These are phyloP conservation scores for Boletus subcaerulescens DNA, from an alignment of 768 basidiomycete genomes.

Conservation along the genomic window DNA sequence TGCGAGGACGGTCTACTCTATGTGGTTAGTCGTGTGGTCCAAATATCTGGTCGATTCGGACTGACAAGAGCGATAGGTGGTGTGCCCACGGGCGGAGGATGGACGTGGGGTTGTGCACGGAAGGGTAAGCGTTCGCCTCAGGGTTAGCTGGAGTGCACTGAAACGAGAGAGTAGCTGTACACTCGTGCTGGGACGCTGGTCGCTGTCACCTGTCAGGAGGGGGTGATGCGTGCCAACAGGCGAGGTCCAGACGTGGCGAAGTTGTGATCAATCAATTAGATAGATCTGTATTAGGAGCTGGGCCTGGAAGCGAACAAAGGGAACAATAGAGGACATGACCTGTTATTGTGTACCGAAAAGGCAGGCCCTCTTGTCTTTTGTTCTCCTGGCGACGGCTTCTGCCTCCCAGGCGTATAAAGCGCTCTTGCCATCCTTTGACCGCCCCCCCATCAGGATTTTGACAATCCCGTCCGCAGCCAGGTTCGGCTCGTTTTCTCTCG, in stretches of 20 bases:
- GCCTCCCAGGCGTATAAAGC: slow-evolving; percentile 26
- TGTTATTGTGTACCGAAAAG: slow-evolving; percentile 31
- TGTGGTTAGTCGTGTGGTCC: slow-evolving; percentile 45
- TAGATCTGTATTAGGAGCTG: slow-evolving; percentile 7
- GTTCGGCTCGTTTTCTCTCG: slow-evolving; percentile 12
- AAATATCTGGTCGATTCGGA: neutral
- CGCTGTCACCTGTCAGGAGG: slow-evolving; percentile 80
- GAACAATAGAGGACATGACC: slow-evolving; percentile 20
- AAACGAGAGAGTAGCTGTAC: slow-evolving; percentile 50
- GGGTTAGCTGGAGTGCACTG: slow-evolving; percentile 1
- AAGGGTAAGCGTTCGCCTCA: slow-evolving; percentile 45
- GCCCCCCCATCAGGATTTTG: slow-evolving; percentile 32
- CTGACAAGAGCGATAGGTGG: slow-evolving; percentile 42
- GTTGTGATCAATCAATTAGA: slow-evolving; percentile 13
- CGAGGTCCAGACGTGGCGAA: slow-evolving; percentile 38
- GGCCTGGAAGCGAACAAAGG: slow-evolving; percentile 15
- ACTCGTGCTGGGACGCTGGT: slow-evolving; percentile 62
- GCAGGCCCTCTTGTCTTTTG: slow-evolving; percentile 22
- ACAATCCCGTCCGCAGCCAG: slow-evolving; percentile 36
- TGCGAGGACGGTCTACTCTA: slow-evolving; percentile 82
- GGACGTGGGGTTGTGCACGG: slow-evolving; percentile 72
- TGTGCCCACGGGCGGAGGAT: slow-evolving; percentile 58
- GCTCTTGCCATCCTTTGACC: neutral
- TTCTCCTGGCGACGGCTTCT: slow-evolving; percentile 33
- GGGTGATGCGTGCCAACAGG: slow-evolving; percentile 62